These are phyloP conservation scores for Raphanus hybrid DNA, from an alignment of 441 rosid genomes.

Conservation along the genomic window DNA sequence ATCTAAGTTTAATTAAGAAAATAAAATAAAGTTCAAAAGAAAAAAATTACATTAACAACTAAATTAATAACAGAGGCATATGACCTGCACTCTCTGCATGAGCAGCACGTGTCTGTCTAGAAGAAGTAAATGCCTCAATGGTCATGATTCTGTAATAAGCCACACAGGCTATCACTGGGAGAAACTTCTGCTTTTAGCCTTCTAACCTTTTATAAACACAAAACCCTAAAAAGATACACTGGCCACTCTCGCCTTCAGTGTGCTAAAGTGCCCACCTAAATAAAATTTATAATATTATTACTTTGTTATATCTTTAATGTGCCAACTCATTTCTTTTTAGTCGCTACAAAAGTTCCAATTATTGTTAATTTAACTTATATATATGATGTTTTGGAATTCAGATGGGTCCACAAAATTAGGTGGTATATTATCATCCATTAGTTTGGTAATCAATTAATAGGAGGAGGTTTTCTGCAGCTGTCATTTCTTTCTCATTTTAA, in stretches of 20 bases:
- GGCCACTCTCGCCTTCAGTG: slow-evolving; percentile 45
- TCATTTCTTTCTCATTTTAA: too few relatives aligned
- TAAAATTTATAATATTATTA: background rate
- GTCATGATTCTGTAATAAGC: slow-evolving; percentile 59
- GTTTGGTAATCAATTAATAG: slow-evolving; percentile 1
- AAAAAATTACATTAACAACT: background rate
- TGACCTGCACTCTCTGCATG: slow-evolving; percentile 52
- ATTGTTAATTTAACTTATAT: background rate
- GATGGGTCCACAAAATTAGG: slow-evolving; percentile 32
- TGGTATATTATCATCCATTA: slow-evolving; percentile 2
- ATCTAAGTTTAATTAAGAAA: background rate
- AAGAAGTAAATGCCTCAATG: slow-evolving; percentile 23
- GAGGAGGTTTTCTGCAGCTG: background rate
- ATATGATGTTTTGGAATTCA: background rate
- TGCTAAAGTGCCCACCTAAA: slow-evolving; percentile 15
- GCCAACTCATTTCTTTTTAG: background rate
- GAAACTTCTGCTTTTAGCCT: slow-evolving; percentile 61
- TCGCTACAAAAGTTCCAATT: slow-evolving; percentile 5
- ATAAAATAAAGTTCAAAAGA: background rate
- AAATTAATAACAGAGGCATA: background rate
- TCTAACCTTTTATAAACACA: slow-evolving; percentile 41
- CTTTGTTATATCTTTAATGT: background rate
- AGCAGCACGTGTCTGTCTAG: slow-evolving; percentile 46
- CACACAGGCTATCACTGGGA: slow-evolving; percentile 53
- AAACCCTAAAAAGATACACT: slow-evolving; percentile 46